Percentiles rank a stretch among this genome's conserved stretches.
Conservation (phyloP, 2,329 filamentous ascomycete species). For the Colletotrichum brevisporum region DNA sequence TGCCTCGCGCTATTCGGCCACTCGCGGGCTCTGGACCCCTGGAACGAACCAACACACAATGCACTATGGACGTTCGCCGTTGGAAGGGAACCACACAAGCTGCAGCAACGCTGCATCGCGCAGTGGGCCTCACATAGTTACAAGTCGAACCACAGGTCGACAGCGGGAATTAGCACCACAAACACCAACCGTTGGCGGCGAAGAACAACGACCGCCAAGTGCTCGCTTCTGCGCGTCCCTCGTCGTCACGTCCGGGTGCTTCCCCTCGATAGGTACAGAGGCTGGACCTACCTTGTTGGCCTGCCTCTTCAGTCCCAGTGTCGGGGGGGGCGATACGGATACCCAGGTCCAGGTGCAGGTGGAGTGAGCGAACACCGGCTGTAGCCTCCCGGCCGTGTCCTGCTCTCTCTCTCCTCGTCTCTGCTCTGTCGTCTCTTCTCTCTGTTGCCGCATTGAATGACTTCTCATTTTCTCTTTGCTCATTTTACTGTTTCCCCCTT, state of each 20-base stretch:
- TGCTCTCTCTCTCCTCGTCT: background rate
- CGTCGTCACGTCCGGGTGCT: slow-evolving; percentile 22
- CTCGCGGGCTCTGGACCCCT: slow-evolving; percentile 20
- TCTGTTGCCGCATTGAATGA: slow-evolving; percentile 2
- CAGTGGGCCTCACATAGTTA: background rate
- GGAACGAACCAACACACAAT: slow-evolving; percentile 31
- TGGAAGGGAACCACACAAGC: slow-evolving; percentile 15
- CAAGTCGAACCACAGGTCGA: slow-evolving; percentile 17
- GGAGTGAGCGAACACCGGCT: background rate
- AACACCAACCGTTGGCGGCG: slow-evolving; percentile 12
- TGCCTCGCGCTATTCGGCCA: slow-evolving; percentile 4
- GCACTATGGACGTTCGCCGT: slow-evolving; percentile 8
- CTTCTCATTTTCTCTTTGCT: slow-evolving; percentile 25
- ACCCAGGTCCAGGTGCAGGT: background rate
- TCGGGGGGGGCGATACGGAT: background rate
- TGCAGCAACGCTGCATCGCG: slow-evolving; percentile 35
- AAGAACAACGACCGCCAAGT: slow-evolving; percentile 31
- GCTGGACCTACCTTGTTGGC: background rate
- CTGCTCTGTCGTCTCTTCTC: slow-evolving; percentile 7
- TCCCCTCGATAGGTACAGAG: slow-evolving; percentile 1
- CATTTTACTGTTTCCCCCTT: slow-evolving; percentile 3
- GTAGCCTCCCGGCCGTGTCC: background rate
- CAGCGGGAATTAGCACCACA: slow-evolving; percentile 28
- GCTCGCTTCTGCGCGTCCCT: slow-evolving; percentile 32
- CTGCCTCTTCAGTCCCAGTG: background rate